Evolutionary conservation across 2,329 filamentous ascomycete genomes (phyloP), one percentile per base, ranked within the genome.

Genomic region (Pyricularia grisea): DNA sequence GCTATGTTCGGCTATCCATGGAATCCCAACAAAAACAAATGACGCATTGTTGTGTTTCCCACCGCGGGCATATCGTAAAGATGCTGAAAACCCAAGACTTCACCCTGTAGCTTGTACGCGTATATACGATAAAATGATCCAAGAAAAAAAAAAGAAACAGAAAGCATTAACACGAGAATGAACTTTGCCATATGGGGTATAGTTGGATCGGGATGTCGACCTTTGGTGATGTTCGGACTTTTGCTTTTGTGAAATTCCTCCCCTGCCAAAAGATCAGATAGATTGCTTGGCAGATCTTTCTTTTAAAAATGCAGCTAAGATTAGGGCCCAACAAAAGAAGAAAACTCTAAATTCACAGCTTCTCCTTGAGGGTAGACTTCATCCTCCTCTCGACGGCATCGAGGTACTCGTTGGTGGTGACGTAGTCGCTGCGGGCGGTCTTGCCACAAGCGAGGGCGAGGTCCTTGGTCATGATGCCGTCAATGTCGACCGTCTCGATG

Each of bases 381-480:
- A 99, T 86, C 77, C 93, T 86, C 81, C 88, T 90, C 89, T 98
- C 94, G 67, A 98, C 94, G 60, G 94, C 94, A 77, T 91, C 88
- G 77, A 99, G 83, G 84, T 98, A 99, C 83, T 97, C 91, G 74
- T 85, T 87, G 70, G 94, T 98, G 68, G 93, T 97, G 74, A 97
- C 95, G 82, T 94, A 98, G 77, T 92, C 90, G 75, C 88, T 88
- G 73, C 92, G 88, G 71, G 87, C 90, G 75, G 90, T 93, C 86
- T 94, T 94, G 76, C 95, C 95, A 79, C 92, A 95, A 66, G 94
- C 92, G 70, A 98, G 87, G n/a, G 95, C 95, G 75, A 99, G 83
- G 81, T 99, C 95, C 89, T 99, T 99, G 80, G 95, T 99, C 95
- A 98, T 99, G 83, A 98, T 91, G 72, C 92, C 92, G 78, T 98